phyloP scores from a whole-genome alignment of 2,329 filamentous ascomycete species.

The Rhynchosporium secalis region DNA sequence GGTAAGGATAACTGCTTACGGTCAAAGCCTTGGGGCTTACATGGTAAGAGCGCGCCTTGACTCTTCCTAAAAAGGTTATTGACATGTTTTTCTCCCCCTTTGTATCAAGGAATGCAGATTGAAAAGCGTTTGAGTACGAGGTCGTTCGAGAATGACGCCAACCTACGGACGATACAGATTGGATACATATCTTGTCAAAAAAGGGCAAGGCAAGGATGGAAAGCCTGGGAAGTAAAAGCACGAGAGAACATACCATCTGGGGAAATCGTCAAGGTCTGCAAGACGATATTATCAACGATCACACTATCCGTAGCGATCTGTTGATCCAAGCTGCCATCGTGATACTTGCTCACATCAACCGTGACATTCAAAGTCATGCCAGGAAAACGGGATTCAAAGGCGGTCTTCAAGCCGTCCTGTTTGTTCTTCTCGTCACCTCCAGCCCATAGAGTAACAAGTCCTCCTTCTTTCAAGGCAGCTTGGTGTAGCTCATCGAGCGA shows the following conservation, averaged over 20 bases:
- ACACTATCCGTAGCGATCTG: conserved; percentile 45
- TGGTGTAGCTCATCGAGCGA: conserved; percentile 51
- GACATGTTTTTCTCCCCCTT: neutral
- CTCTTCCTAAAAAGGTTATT: conserved; percentile 38
- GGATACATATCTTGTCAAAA: no score
- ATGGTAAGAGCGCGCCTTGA: conserved; percentile 45
- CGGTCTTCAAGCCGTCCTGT: conserved; percentile 34
- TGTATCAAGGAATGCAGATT: neutral
- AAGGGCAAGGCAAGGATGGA: no score
- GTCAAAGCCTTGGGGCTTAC: conserved; percentile 50
- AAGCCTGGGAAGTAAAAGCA: neutral
- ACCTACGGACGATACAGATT: no score
- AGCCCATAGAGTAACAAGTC: conserved; percentile 48
- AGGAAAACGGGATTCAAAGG: conserved; percentile 50
- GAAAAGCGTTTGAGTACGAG: no score
- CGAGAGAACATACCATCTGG: conserved; percentile 43
- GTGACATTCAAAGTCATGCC: conserved; percentile 44
- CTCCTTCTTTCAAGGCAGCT: conserved; percentile 50
- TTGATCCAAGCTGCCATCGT: conserved; percentile 49
- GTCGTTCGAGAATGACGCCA: no score
- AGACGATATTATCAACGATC: conserved; percentile 48
- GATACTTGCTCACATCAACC: conserved; percentile 57
- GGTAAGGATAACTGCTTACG: conserved; percentile 37
- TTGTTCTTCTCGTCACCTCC: conserved; percentile 49
- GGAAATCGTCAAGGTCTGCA: conserved; percentile 55